A percentile compares a stretch with the other conserved stretches of the same genome.
Evolutionary conservation across 257 asterid species (phyloP).

Genomic region (Ajuga chamaepitys): DNA sequence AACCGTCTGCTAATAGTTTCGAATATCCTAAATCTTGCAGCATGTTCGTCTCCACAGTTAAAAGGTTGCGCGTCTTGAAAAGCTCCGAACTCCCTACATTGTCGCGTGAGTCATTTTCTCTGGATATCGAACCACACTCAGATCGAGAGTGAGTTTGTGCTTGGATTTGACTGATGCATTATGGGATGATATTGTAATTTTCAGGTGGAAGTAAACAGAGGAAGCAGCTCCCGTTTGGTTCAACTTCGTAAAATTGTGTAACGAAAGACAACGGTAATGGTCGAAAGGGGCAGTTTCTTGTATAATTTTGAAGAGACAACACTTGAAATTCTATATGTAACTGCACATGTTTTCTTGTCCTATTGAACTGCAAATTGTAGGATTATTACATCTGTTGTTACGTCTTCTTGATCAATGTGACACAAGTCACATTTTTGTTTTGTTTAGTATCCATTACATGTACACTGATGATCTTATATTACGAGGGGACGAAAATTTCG

Average conservation of each 20-base stretch:
- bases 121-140: neutral
- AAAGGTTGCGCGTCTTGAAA: slow-evolving; percentile 82
- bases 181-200: neutral
- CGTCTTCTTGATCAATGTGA: neutral
- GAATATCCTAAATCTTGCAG: slow-evolving; percentile 30
- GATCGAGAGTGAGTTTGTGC: too few relatives aligned
- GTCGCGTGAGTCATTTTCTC: slow-evolving; percentile 37
- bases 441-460: too few relatives aligned
- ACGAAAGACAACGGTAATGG: too few relatives aligned
- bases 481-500: too few relatives aligned
- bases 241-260: neutral
- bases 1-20: too few relatives aligned
- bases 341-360: slow-evolving; percentile 16
- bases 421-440: too few relatives aligned
- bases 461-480: neutral
- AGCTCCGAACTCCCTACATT: slow-evolving; percentile 63
- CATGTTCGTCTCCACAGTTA: slow-evolving; percentile 77
- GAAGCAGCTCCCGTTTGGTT: slow-evolving; percentile 18
- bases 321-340: slow-evolving; percentile 11
- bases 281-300: too few relatives aligned
- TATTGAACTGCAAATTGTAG: neutral
- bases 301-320: slow-evolving; percentile 23
- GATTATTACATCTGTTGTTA: neutral
- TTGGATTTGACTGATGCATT: neutral
- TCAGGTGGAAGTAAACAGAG: slow-evolving; percentile 55